Conservation (phyloP, 2,329 filamentous ascomycete species). For the Sporothrix pallida region DNA sequence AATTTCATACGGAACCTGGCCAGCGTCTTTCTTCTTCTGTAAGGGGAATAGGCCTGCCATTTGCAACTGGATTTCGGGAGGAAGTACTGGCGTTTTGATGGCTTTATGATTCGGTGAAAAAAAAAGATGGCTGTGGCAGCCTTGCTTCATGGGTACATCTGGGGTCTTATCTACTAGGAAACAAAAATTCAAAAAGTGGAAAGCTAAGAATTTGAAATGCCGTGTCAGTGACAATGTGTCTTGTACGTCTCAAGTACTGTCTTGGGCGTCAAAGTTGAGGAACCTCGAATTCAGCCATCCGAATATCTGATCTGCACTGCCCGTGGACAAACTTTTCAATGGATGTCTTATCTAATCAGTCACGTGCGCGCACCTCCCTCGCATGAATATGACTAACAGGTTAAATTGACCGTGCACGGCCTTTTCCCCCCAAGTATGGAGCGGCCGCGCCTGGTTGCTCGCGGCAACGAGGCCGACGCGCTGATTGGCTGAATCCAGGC, state of each 20-base stretch:
- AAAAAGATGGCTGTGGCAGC: constrained; percentile 26
- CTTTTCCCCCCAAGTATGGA: constrained; percentile 13
- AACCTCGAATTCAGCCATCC: neutral
- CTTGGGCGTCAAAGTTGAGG: neutral
- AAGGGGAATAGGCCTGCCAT: neutral
- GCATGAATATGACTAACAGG: neutral
- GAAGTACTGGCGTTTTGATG: constrained; percentile 32
- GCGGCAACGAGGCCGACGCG: constrained; percentile 40
- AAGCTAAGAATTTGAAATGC: neutral
- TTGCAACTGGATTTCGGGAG: constrained; percentile 29
- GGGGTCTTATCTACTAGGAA: constrained; percentile 25
- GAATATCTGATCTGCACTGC: neutral
- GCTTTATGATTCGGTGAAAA: constrained; percentile 19
- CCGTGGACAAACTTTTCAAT: neutral
- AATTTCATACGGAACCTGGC: neutral
- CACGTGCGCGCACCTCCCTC: neutral
- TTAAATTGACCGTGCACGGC: constrained; percentile 16
- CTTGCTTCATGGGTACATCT: constrained; percentile 34
- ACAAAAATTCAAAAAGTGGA: constrained; percentile 35
- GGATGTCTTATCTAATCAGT: constrained; percentile 17
- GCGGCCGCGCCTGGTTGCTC: constrained; percentile 37
- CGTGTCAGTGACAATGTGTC: neutral
- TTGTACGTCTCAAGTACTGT: neutral
- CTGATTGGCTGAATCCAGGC: constrained; percentile 34
- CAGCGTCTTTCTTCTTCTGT: neutral